phyloP scores from a whole-genome alignment of 139 green algal genomes.

The Chara braunii region DNA sequence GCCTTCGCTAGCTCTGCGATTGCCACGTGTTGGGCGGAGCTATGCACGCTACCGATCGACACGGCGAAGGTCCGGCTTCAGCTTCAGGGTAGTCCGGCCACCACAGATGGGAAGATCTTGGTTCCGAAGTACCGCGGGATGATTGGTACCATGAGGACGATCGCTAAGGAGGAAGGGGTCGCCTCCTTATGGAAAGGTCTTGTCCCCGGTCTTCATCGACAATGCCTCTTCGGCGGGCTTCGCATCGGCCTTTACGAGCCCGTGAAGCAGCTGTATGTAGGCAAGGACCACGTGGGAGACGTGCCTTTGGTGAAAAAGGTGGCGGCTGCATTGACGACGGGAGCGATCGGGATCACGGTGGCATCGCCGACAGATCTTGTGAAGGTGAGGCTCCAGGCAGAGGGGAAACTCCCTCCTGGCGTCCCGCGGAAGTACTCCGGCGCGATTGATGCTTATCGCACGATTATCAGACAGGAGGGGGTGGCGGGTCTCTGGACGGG shows the following conservation, averaged over 20 bases:
- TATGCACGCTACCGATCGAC: conserved; percentile 76
- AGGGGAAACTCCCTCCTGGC: conserved; percentile 72
- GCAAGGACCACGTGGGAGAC: conserved; percentile 68
- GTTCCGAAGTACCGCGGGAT: conserved; percentile 74
- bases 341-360: conserved; percentile 68
- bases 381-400: conserved; percentile 95
- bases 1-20: conserved; percentile 31
- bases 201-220: conserved; percentile 84
- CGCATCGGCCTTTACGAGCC: conserved; percentile 97
- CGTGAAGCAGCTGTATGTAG: conserved; percentile 71
- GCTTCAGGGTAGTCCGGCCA: conserved; percentile 56
- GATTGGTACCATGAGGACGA: conserved; percentile 77
- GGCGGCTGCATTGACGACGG: conserved; percentile 78
- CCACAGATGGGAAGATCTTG: neutral
- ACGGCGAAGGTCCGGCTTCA: conserved; percentile 95
- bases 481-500: conserved; percentile 84
- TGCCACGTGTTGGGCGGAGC: conserved; percentile 32
- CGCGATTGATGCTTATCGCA: conserved; percentile 79
- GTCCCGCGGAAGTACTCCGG: conserved; percentile 66
- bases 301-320: conserved; percentile 82
- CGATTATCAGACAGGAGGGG: conserved; percentile 83
- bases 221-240: conserved; percentile 90
- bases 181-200: conserved; percentile 88
- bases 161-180: conserved; percentile 83
- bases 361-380: conserved; percentile 72